A percentile compares a stretch with the other conserved stretches of the same genome.
phyloP scores from a whole-genome alignment of 371 early-diverging fungal genomes.

The Coemansia sp. region DNA sequence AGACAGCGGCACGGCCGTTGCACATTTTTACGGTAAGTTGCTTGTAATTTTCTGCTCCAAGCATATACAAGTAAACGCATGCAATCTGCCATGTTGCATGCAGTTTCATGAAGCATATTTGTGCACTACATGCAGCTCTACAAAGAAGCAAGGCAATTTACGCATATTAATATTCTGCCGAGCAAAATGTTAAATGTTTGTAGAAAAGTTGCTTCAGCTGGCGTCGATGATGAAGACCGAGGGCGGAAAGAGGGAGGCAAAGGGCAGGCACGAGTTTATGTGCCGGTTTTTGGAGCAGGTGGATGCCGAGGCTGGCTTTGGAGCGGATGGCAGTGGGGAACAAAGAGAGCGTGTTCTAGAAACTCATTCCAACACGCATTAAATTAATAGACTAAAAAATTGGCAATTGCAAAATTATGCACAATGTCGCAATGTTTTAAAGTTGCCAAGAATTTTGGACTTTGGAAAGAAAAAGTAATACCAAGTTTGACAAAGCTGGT shows the following conservation, averaged over 20 bases:
- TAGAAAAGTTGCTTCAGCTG: slow-evolving; percentile 50
- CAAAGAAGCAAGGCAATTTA: neutral
- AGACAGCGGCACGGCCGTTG: slow-evolving; percentile 57
- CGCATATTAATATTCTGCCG: neutral
- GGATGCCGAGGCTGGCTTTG: slow-evolving; percentile 32
- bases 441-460: neutral
- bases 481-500: no score
- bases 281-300: slow-evolving; percentile 31
- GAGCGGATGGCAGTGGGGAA: neutral
- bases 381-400: neutral
- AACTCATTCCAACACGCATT: neutral
- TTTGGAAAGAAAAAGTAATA: neutral
- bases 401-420: neutral
- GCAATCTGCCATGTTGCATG: neutral
- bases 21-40: slow-evolving; percentile 66
- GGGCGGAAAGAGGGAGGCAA: slow-evolving; percentile 34
- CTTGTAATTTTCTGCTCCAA: neutral
- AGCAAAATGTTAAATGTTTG: neutral
- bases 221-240: slow-evolving; percentile 50
- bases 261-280: slow-evolving; percentile 42
- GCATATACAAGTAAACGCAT: neutral
- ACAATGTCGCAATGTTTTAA: neutral
- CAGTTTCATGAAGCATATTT: neutral
- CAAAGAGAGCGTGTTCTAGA: slow-evolving; percentile 1
- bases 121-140: neutral